Evolutionary conservation across 495 filamentous ascomycete genomes (phyloP).

Genomic region (Trypethelium eluteriae): DNA sequence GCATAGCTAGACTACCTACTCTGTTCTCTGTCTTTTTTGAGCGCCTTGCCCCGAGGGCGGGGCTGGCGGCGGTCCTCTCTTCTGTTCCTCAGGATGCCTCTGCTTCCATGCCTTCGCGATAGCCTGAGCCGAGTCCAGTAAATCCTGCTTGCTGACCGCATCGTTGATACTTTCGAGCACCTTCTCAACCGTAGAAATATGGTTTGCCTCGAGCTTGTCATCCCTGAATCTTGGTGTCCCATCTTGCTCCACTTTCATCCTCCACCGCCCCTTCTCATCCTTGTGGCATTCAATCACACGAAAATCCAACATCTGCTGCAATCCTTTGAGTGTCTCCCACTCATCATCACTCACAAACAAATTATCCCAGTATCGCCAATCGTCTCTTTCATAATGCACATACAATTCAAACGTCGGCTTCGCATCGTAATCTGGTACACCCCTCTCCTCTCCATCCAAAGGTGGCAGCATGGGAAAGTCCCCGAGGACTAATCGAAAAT

Average conservation of each 20-base stretch:
- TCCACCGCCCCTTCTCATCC: constrained; percentile 66
- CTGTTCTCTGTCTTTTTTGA: constrained; percentile 7
- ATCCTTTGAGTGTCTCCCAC: constrained; percentile 72
- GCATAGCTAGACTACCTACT: neutral
- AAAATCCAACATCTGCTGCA: constrained; percentile 66
- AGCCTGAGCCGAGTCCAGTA: constrained; percentile 51
- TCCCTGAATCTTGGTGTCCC: constrained; percentile 66
- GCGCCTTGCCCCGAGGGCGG: neutral
- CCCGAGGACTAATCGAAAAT: constrained; percentile 68
- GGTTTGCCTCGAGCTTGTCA: constrained; percentile 86
- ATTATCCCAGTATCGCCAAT: constrained; percentile 54
- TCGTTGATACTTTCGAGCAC: constrained; percentile 80
- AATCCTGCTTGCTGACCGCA: constrained; percentile 56
- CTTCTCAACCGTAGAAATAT: constrained; percentile 67
- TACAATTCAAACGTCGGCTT: constrained; percentile 50
- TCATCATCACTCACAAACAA: constrained; percentile 66
- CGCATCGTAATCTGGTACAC: constrained; percentile 55
- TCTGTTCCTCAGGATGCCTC: constrained; percentile 23
- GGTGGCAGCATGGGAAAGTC: constrained; percentile 67
- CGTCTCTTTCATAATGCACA: constrained; percentile 47
- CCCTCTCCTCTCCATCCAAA: constrained; percentile 38
- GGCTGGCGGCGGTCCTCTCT: constrained; percentile 11
- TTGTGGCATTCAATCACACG: constrained; percentile 81
- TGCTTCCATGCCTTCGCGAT: constrained; percentile 70
- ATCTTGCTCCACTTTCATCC: constrained; percentile 47